These are phyloP conservation scores for Meyerozyma smithsonii DNA, from an alignment of 1,139 yeast species.

Conservation along the genomic window DNA sequence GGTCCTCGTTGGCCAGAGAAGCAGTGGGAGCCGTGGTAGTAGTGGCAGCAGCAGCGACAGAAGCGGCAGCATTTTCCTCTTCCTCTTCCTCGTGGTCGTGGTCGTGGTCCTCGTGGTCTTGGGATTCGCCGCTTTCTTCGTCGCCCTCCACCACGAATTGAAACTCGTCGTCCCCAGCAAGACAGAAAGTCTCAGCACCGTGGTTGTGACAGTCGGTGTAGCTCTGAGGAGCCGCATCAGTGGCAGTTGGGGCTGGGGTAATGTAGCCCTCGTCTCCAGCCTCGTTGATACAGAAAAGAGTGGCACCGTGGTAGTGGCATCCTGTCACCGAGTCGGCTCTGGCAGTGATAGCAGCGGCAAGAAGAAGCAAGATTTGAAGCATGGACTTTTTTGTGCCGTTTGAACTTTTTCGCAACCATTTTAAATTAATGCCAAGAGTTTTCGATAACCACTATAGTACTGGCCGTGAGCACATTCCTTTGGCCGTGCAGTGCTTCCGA, in stretches of 20 bases:
- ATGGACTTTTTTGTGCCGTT: background rate
- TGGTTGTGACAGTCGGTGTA: constrained; percentile 29
- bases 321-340: constrained; percentile 16
- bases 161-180: background rate
- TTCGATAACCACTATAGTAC: background rate
- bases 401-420: background rate
- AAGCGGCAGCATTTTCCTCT: too few species aligned
- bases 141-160: background rate
- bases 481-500: too few species aligned
- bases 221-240: constrained; percentile 16
- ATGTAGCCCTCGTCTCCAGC: constrained; percentile 26
- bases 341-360: constrained; percentile 2
- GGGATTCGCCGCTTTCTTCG: background rate
- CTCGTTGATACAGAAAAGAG: constrained; percentile 21
- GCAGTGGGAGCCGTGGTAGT: too few species aligned
- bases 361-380: background rate
- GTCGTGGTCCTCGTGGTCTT: background rate
- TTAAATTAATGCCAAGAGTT: background rate
- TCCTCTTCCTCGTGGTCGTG: background rate
- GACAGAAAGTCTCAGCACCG: constrained; percentile 13
- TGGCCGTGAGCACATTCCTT: too few species aligned
- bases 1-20: background rate
- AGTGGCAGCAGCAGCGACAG: too few species aligned
- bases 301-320: constrained; percentile 27
- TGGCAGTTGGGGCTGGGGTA: constrained; percentile 22